Evolutionary conservation across 2,329 filamentous ascomycete genomes (phyloP), one percentile per base, ranked within the genome.

Genomic region (Colletotrichum eleusines): DNA sequence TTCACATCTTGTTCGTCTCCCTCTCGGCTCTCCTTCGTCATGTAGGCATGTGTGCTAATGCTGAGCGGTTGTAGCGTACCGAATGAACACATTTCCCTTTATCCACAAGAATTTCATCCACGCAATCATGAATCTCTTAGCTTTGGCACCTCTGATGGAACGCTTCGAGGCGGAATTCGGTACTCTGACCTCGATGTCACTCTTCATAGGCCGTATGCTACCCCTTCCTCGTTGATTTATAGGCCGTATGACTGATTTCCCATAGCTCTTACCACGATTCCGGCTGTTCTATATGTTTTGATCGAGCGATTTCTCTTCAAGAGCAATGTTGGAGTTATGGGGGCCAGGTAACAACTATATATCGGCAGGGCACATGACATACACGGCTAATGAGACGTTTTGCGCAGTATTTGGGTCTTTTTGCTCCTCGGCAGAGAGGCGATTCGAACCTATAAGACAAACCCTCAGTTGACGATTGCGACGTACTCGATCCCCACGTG

Each of bases 91-190:
- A 0, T 99, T 94, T 78, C 94, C 95, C 0, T 85, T 99, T 67
- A 90, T 98, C 71, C 96, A 99, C 79, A 81, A 90, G 54, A 92
- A 92, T 76, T 87, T 97, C 79, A 84, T 97, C 75, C 96, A 98
- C 81, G 87, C 91, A 72, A 77, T 95, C 63, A 84, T 97, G 78
- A 97, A 98, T 81, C 80, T 94, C 31, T 63, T 97, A 73, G 93
- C 94, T 28, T 80, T 98, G 73, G 91, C 91, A 48, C 96, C 96
- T n/a, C 85, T 99, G 62, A 84, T 99, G 80, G 95, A 98, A 81
- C 89, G 95, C 72, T 99, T 98, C 81, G 96, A 99, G 83, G 88
- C 89, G 73, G 95, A 98, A 80, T 91, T 97, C 80, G 96, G 96
- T 63, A 98, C 95, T 9, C 84, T 98, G 77, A 94, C 94, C 33